Conservation (phyloP, 495 filamentous ascomycete species). For the Bacidia rubella region DNA sequence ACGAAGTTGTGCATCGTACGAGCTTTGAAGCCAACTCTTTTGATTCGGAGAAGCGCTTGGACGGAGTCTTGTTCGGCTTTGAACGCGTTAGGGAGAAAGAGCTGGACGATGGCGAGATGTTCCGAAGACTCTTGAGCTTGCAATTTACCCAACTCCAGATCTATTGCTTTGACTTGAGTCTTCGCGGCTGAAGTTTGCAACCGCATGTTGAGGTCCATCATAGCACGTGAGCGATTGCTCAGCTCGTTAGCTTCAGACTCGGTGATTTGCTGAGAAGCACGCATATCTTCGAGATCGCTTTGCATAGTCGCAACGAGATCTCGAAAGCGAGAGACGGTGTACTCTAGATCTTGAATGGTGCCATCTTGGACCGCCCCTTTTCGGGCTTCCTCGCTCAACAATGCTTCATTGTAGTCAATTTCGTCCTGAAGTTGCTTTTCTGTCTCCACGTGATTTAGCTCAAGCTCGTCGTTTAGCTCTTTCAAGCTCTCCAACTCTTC, state of each 20-base stretch:
- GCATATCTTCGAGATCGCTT: conserved; percentile 78
- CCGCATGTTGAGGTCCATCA: conserved; percentile 93
- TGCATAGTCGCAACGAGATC: conserved; percentile 80
- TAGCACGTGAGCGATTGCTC: conserved; percentile 68
- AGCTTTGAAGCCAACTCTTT: conserved; percentile 79
- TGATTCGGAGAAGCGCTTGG: conserved; percentile 72
- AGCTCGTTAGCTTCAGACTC: conserved; percentile 86
- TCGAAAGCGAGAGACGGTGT: conserved; percentile 74
- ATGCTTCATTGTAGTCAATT: conserved; percentile 63
- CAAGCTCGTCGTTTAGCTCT: conserved; percentile 87
- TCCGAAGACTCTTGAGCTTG: conserved; percentile 82
- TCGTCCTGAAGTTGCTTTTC: conserved; percentile 92
- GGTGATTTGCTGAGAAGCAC: conserved; percentile 77
- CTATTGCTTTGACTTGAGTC: conserved; percentile 84
- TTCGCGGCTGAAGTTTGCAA: conserved; percentile 80
- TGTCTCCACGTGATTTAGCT: conserved; percentile 81
- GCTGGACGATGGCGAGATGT: conserved; percentile 71
- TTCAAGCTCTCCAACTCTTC: conserved; percentile 77
- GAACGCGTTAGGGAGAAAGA: conserved; percentile 84
- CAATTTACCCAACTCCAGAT: conserved; percentile 74
- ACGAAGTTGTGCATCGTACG: conserved; percentile 64
- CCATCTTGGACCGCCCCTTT: conserved; percentile 52
- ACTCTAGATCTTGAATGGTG: conserved; percentile 72
- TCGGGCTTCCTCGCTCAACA: conserved; percentile 63
- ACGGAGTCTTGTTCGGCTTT: conserved; percentile 69